Evolutionary conservation across 2,329 filamentous ascomycete genomes (phyloP).

Genomic region (Karstenula rhodostoma): DNA sequence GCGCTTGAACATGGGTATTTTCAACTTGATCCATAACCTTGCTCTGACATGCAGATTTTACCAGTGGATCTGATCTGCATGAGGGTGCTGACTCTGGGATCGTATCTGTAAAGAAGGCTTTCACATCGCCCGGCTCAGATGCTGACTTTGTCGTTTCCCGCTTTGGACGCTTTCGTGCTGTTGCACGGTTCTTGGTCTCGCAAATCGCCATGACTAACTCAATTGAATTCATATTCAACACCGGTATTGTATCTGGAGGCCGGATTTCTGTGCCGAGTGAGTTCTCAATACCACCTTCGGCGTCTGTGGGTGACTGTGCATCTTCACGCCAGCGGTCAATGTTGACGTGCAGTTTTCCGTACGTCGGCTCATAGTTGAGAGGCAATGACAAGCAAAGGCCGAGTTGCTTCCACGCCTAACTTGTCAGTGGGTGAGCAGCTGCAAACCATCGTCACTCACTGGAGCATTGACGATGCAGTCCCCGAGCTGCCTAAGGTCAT

Average conservation of each 20-base stretch:
- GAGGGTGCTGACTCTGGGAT: background rate
- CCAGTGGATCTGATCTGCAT: background rate
- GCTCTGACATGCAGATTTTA: background rate
- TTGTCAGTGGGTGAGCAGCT: conserved; percentile 7
- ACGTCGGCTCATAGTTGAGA: background rate
- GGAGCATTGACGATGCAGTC: conserved; percentile 38
- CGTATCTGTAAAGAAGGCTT: background rate
- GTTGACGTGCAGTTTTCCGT: conserved; percentile 30
- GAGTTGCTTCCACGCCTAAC: conserved; percentile 48
- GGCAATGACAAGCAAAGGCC: conserved; percentile 34
- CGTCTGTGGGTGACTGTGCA: conserved; percentile 13
- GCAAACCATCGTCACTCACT: conserved; percentile 27
- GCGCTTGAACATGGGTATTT: background rate
- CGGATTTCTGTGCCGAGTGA: conserved; percentile 37
- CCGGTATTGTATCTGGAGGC: conserved; percentile 40
- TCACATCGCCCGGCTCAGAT: background rate
- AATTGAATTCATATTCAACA: conserved; percentile 37
- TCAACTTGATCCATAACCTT: background rate
- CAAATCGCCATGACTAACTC: conserved; percentile 34
- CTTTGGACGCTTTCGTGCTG: conserved; percentile 22
- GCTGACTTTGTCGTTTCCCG: background rate
- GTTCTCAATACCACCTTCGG: conserved; percentile 32
- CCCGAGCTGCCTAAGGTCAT: conserved; percentile 31
- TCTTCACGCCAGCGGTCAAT: conserved; percentile 27
- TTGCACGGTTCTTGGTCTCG: conserved; percentile 22